Evolutionary conservation across 2,329 filamentous ascomycete genomes (phyloP).

Genomic region (Setomelanomma holmii): DNA sequence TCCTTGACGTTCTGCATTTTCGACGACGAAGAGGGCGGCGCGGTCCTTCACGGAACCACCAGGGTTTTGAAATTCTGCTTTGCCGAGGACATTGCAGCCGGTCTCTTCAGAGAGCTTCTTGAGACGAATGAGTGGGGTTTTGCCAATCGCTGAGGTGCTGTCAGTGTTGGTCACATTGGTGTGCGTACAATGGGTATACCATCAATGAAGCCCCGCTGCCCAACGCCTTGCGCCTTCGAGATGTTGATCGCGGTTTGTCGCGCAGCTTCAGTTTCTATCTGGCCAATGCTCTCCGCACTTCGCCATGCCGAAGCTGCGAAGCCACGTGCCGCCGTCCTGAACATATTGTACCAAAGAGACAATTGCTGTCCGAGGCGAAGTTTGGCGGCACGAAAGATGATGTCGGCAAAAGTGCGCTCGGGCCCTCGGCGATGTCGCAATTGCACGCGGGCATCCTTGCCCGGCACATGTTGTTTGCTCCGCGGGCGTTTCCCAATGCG

Average conservation of each 20-base stretch:
- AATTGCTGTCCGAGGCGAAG: neutral
- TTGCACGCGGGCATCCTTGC: conserved; percentile 9
- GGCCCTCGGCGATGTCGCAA: conserved; percentile 32
- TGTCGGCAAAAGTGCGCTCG: conserved; percentile 18
- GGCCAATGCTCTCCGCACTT: conserved; percentile 54
- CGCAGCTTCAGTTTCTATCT: conserved; percentile 58
- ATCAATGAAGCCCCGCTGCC: conserved; percentile 77
- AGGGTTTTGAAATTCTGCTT: conserved; percentile 98
- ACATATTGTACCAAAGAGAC: conserved; percentile 61
- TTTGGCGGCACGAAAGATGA: conserved; percentile 9
- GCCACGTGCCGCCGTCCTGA: conserved; percentile 71
- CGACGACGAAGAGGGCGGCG: conserved; percentile 90
- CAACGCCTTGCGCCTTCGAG: conserved; percentile 79
- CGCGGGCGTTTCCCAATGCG: conserved; percentile 4
- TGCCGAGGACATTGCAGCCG: conserved; percentile 91
- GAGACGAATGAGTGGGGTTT: conserved; percentile 91
- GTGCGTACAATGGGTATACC: conserved; percentile 60
- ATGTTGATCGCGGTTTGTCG: conserved; percentile 73
- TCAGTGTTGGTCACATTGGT: conserved; percentile 7
- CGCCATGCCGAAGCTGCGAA: conserved; percentile 70
- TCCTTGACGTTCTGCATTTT: conserved; percentile 89
- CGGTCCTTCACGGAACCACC: conserved; percentile 96
- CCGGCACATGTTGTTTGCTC: conserved; percentile 17
- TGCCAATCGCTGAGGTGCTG: conserved; percentile 78
- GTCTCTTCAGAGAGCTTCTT: conserved; percentile 89